Base-by-base conservation (phyloP, 345 rosid species). In the Acer yangbiense region DNA sequence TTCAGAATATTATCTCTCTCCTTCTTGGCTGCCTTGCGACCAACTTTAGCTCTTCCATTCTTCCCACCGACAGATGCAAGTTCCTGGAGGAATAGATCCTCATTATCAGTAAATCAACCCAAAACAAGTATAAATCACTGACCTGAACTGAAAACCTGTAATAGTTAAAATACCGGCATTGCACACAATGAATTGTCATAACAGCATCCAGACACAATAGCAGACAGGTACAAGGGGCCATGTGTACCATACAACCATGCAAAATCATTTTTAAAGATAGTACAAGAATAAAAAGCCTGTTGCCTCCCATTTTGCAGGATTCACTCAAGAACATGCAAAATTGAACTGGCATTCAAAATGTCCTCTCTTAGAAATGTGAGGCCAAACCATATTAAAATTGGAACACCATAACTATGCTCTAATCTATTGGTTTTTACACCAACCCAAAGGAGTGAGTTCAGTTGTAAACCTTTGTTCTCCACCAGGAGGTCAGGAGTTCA, bases 41-140 rank as follows among this genome's bases (percentile, higher is more conserved):
- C 89, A 25, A 70, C 89, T 83, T 90, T 97, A 72, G 88, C 84
- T 78, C 74, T 90, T 58, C 88, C 65, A 78, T 79, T 90, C 86
- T 89, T 97, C 71, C 93, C 98, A 79, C 92, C 97, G 73, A 82
- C 86, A 68, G 94, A 94, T 44, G 90, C 89, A 76, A 93, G 89
- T 83, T 97, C 99, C 99, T 96, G 84, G 14, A 25, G 29, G 61
- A 57, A 74, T 58, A 68, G 23, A 64, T 27, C 23, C 50, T 68
- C 60, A 74, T 43, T 58, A 78, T 81, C 44, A 82, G 18, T 70
- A 68, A 11, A 65, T 32, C 75, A 71, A 69, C 48, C 46, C 11
- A 63, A 17, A 18, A 75, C 41, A 69, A 65, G 65, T 50, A 43
- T 6, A 65, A 41, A 69, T 35, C 52, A 41, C 48, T 66, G 3